A percentile compares a stretch with the other conserved stretches of the same genome.
These are phyloP conservation scores for Lonicera japonica DNA, from an alignment of 129 eudicot species.

Conservation along the genomic window DNA sequence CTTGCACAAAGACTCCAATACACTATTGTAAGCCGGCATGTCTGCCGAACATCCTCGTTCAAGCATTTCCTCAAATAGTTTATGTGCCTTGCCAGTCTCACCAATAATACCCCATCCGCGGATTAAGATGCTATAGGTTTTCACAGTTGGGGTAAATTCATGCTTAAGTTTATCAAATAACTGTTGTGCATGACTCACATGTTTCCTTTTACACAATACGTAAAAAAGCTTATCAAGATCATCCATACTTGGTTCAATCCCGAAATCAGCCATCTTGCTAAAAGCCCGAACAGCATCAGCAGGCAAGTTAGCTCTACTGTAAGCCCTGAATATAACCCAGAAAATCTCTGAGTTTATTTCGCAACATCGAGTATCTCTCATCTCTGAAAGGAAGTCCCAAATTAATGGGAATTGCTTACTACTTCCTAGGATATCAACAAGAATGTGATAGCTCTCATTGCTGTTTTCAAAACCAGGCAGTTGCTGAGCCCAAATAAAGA, in stretches of 20 bases:
- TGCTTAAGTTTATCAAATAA: conserved; percentile 56
- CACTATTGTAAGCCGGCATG: conserved; percentile 71
- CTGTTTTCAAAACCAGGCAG: conserved; percentile 51
- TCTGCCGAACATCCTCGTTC: conserved; percentile 54
- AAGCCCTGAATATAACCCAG: conserved; percentile 63
- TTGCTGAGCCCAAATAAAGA: conserved; percentile 67
- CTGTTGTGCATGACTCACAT: conserved; percentile 62
- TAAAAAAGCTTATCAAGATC: conserved; percentile 73
- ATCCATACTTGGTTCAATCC: conserved; percentile 35
- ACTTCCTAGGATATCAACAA: conserved; percentile 58
- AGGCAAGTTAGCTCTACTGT: conserved; percentile 70
- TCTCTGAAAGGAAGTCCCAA: conserved; percentile 78
- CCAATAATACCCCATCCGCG: conserved; percentile 77
- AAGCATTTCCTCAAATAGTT: conserved; percentile 85
- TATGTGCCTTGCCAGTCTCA: conserved; percentile 40
- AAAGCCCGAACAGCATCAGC: conserved; percentile 77
- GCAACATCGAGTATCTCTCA: conserved; percentile 28
- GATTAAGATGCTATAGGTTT: conserved; percentile 69
- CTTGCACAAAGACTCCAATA: conserved; percentile 68
- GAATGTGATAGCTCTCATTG: conserved; percentile 41
- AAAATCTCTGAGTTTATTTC: conserved; percentile 37
- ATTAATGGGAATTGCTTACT: conserved; percentile 77
- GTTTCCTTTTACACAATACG: conserved; percentile 66
- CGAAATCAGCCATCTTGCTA: conserved; percentile 65
- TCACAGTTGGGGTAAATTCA: conserved; percentile 31